A percentile compares a stretch with the other conserved stretches of the same genome.
Conservation (phyloP, 2,329 filamentous ascomycete species). For the Trichoderma hamatum region DNA sequence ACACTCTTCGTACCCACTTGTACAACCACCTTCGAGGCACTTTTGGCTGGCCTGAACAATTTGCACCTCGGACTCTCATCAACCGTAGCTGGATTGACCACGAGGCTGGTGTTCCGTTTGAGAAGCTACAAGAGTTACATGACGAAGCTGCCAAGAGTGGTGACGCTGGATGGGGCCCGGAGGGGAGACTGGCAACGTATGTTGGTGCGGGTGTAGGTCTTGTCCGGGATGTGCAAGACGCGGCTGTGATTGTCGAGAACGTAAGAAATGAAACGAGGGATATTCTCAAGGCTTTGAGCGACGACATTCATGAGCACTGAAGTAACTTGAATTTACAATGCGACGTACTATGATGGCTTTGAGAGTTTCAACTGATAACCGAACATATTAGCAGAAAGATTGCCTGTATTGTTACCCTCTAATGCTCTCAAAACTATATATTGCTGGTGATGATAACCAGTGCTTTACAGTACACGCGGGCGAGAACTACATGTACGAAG, state of each 20-base stretch:
- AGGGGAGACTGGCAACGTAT: constrained; percentile 54
- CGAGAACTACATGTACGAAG: not conserved
- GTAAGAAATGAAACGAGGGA: constrained; percentile 36
- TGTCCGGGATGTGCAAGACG: constrained; percentile 45
- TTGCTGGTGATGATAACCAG: not conserved
- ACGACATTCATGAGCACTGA: constrained; percentile 4
- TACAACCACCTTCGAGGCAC: constrained; percentile 51
- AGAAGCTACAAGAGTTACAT: constrained; percentile 48
- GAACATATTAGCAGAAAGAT: not conserved
- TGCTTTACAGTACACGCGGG: not conserved
- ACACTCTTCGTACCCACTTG: constrained; percentile 47
- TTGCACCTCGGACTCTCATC: constrained; percentile 44
- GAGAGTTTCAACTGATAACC: not conserved
- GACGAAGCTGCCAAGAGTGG: constrained; percentile 46
- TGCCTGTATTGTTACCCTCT: not conserved
- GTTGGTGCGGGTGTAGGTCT: constrained; percentile 52
- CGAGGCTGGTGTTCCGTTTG: constrained; percentile 44
- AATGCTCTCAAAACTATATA: not conserved
- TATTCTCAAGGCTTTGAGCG: constrained; percentile 25
- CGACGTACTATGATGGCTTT: not conserved
- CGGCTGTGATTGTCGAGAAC: constrained; percentile 43
- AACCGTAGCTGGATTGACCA: constrained; percentile 46
- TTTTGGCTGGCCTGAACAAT: constrained; percentile 47
- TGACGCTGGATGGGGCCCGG: constrained; percentile 51
- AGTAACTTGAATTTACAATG: not conserved